phyloP scores from a whole-genome alignment of 148 eudicot genomes.

The Gaultheria prostrata region DNA sequence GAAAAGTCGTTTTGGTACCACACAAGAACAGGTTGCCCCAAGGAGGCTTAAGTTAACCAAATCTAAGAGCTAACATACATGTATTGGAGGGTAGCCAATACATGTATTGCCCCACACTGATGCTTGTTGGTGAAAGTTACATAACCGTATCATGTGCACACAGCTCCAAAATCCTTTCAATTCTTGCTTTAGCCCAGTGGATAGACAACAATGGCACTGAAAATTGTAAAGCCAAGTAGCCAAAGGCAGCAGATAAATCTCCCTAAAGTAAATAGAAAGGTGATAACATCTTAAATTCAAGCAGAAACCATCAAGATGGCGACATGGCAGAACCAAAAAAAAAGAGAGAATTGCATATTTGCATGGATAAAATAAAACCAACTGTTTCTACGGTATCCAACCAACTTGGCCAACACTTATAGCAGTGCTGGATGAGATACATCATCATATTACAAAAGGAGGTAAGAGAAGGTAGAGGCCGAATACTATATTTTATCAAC shows the following conservation, averaged over 20 bases:
- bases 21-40: not conserved
- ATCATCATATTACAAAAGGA: too few relatives aligned
- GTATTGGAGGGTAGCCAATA: not conserved
- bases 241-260: not conserved
- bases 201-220: not conserved
- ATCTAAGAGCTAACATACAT: not conserved
- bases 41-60: not conserved
- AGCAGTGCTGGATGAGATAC: too few relatives aligned
- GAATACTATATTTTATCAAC: conserved; percentile 2
- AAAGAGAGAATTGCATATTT: not conserved
- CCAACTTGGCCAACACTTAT: not conserved
- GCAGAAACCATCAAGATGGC: not conserved
- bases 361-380: conserved; percentile 7
- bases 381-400: not conserved
- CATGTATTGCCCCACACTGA: not conserved
- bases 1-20: not conserved
- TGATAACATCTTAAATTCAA: not conserved
- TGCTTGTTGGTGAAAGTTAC: not conserved
- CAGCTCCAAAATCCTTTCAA: not conserved
- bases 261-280: not conserved
- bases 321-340: too few relatives aligned
- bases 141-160: not conserved
- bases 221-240: not conserved
- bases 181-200: not conserved
- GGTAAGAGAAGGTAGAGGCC: not conserved